phyloP scores from a whole-genome alignment of 1,139 yeast species.

The Pichia sp. region DNA sequence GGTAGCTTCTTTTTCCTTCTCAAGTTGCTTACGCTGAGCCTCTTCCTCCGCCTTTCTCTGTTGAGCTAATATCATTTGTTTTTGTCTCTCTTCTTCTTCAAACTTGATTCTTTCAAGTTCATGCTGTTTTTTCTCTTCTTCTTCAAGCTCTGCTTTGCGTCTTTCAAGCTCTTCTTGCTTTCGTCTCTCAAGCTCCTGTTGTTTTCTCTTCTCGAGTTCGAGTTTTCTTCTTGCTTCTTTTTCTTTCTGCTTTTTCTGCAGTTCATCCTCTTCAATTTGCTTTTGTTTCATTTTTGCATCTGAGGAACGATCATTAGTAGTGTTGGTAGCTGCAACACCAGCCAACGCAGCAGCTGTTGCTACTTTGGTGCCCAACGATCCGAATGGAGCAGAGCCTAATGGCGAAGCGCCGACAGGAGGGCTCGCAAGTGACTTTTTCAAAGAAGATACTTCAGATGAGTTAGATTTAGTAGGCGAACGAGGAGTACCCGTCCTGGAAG shows the following conservation, averaged over 20 bases:
- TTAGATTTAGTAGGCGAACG: slow-evolving; percentile 8
- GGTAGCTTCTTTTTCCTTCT: background rate
- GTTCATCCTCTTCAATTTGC: slow-evolving; percentile 5
- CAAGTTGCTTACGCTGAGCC: slow-evolving; percentile 1
- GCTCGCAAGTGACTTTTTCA: slow-evolving; percentile 4
- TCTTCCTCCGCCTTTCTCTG: slow-evolving; percentile 2
- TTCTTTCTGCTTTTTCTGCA: slow-evolving; percentile 1
- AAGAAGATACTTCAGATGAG: slow-evolving; percentile 2
- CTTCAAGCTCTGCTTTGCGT: background rate
- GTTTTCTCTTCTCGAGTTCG: slow-evolving; percentile 11
- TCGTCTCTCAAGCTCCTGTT: slow-evolving; percentile 8
- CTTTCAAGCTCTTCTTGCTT: slow-evolving; percentile 1
- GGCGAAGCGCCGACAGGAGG: background rate
- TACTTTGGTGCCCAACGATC: too few relatives aligned
- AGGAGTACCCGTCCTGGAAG: slow-evolving; percentile 5
- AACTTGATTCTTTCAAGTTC: background rate
- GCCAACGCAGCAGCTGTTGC: slow-evolving; percentile 10
- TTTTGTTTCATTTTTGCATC: slow-evolving; percentile 1
- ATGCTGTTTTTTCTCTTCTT: slow-evolving; percentile 4
- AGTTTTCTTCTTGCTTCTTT: slow-evolving; percentile 6
- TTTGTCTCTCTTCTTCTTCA: slow-evolving; percentile 4
- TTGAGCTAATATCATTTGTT: background rate
- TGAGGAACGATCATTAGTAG: slow-evolving; percentile 2
- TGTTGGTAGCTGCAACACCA: slow-evolving; percentile 3
- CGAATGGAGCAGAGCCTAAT: slow-evolving; percentile 4